phyloP scores from a whole-genome alignment of 148 eudicot species.

The Rheum nobile region DNA sequence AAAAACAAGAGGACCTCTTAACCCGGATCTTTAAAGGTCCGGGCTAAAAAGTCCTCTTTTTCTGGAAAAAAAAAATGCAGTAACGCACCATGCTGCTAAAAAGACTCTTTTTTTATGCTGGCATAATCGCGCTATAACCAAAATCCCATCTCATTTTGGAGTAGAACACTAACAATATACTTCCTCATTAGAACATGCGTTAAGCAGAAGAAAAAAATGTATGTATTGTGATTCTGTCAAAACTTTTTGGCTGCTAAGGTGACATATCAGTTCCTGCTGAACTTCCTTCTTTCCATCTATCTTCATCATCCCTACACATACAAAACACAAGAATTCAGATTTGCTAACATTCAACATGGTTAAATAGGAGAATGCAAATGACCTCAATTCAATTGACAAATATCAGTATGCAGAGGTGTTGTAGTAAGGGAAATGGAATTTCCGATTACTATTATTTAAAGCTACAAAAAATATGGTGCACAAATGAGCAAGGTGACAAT shows the following conservation, averaged over 20 bases:
- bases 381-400: too few relatives aligned
- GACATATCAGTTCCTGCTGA: neutral
- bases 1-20: too few relatives aligned
- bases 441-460: too few relatives aligned
- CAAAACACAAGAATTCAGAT: neutral
- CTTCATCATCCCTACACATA: slow-evolving; percentile 10
- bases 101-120: too few relatives aligned
- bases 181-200: neutral
- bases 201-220: neutral
- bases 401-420: too few relatives aligned
- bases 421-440: too few relatives aligned
- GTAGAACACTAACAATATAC: neutral
- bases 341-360: neutral
- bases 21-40: too few relatives aligned
- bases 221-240: neutral
- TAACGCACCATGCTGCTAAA: too few relatives aligned
- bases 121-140: neutral
- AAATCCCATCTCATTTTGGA: neutral
- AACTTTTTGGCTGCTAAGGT: neutral
- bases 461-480: too few relatives aligned
- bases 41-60: too few relatives aligned
- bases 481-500: too few relatives aligned
- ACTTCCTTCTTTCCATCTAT: slow-evolving; percentile 11
- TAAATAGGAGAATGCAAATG: neutral
- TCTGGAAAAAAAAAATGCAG: too few relatives aligned